Base-by-base conservation (phyloP, 1,139 yeast genomes). In the Pichia sp. region DNA sequence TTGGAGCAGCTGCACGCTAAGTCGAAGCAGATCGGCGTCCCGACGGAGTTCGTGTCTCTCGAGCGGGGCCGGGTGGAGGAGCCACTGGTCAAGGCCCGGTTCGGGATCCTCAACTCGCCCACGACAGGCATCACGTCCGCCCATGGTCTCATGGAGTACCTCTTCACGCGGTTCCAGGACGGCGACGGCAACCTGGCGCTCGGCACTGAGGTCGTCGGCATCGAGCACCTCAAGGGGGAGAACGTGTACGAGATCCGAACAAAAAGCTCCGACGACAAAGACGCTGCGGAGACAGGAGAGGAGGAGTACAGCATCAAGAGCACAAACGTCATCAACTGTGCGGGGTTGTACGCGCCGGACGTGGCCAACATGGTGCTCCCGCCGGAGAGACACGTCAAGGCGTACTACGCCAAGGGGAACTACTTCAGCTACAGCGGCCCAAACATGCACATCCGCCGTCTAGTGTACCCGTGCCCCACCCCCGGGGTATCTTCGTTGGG, bases 61-160 rank as follows among this genome's bases (percentile, higher is more conserved):
- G 57, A 62, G 2, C 63, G 68, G 47, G 86, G 84, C 0, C 68
- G 67, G 42, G 55, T 58, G 37, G 61, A 74, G 16, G 89, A 85
- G 60, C 96, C 96, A 0, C 74, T 79, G n/a, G 77, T 90, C 22
- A 66, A 66, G 10, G 96, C 90, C 0, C 68, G 72, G 6, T 67
- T 72, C 37, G 93, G 87, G 0, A 78, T 82, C 2, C 70, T 90
- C 42, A 78, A 77, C 54, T 85, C 96, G n/a, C 93, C 96, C 1
- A 75, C 91, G 0, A 85, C 96, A 0, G 96, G 97, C 0, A 90
- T 90, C 42, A 70, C 89, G 2, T 83, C 90, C 16, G 89, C 95
- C 0, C 96, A 90, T 66, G 85, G 87, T 16, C 73, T 83, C 52
- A 79, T 85, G 74, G 73, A 75, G 30, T 88, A 75, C 65, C 74